Evolutionary conservation across 768 basidiomycete species (phyloP), one percentile per base, ranked within the genome.

Genomic region (Termitomyces sp.): DNA sequence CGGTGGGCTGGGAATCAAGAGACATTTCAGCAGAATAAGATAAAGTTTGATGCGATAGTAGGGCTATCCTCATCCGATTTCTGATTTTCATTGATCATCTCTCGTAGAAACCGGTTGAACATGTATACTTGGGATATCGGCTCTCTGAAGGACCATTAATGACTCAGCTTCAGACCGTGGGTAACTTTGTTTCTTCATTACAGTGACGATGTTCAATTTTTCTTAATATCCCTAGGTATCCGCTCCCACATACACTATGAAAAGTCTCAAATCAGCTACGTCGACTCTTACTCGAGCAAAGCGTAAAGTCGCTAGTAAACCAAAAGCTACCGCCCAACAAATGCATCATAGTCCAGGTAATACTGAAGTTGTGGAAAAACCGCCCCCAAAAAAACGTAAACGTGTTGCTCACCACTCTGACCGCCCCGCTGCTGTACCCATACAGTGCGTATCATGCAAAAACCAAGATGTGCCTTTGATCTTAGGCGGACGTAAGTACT

Each of bases 391-490:
- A 9, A 83, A 83, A 68, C 76, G 78, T 54, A 78, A 70, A 58
- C 75, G 74, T 40, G 61, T 70, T 35, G 46, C 71, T 0, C 76
- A 76, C 1, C 77, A 75, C 56, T 50, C 61, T 10, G 66, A 67
- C 44, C 60, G 63, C 8, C 59, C 36, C 2, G 16, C 46, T 30
- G 45, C 54, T 3, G 12, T 59, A 16, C 68, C 75, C 14, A 76
- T 81, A 10, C 72, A 75, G 33, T 91, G 88, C 61, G 71, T 78
- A 40, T 71, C 80, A 6, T 91, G 88, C 68, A 79, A 80, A 45
- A 78, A 82, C 66, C 81, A 78, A 16, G 86, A 88, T 64, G 88
- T 90, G 14, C 89, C 89, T 7, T 75, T 91, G n/a, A 81, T 90
- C 53, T 76, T 85, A 67, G 87, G 87, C 57, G 89, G 88, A 43